A percentile compares a stretch with the other conserved stretches of the same genome.
Evolutionary conservation across 169 alveolate species (phyloP).

Genomic region (Amoebophrya sp.): DNA sequence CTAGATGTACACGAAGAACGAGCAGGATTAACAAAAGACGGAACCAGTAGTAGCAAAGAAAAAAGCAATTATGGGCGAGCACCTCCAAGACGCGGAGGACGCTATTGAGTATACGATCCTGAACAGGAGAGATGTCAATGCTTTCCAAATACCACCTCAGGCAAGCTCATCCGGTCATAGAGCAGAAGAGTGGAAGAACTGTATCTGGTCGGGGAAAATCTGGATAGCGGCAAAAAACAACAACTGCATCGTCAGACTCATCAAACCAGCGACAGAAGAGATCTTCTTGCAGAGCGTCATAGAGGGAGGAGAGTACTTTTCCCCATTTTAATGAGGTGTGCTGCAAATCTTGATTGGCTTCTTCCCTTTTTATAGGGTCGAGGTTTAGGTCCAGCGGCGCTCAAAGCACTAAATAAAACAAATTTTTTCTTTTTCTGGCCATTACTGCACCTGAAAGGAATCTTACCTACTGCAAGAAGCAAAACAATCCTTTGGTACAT

Average conservation of each 20-base stretch:
- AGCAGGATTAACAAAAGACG: too few relatives aligned
- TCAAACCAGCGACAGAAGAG: background rate
- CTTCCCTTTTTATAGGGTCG: too few relatives aligned
- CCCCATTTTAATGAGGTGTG: too few relatives aligned
- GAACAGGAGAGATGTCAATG: constrained; percentile 4
- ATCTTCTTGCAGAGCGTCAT: background rate
- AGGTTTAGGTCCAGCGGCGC: too few relatives aligned
- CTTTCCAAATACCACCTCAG: background rate
- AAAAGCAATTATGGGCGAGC: too few relatives aligned
- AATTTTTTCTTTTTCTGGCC: background rate
- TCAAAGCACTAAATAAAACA: too few relatives aligned
- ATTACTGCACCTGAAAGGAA: background rate
- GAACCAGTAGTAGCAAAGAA: too few relatives aligned
- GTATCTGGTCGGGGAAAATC: background rate
- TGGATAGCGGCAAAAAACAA: background rate
- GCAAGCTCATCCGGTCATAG: background rate
- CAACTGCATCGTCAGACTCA: background rate
- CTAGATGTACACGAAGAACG: too few relatives aligned
- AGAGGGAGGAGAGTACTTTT: background rate
- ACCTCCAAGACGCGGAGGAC: background rate
- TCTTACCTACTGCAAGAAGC: background rate
- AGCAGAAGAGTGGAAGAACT: background rate
- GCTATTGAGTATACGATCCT: background rate
- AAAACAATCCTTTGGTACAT: background rate
- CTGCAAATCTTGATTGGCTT: too few relatives aligned